A percentile compares a stretch with the other conserved stretches of the same genome.
These are phyloP conservation scores for Colletotrichum coccodes DNA, from an alignment of 2,329 filamentous ascomycete genomes.

Conservation along the genomic window DNA sequence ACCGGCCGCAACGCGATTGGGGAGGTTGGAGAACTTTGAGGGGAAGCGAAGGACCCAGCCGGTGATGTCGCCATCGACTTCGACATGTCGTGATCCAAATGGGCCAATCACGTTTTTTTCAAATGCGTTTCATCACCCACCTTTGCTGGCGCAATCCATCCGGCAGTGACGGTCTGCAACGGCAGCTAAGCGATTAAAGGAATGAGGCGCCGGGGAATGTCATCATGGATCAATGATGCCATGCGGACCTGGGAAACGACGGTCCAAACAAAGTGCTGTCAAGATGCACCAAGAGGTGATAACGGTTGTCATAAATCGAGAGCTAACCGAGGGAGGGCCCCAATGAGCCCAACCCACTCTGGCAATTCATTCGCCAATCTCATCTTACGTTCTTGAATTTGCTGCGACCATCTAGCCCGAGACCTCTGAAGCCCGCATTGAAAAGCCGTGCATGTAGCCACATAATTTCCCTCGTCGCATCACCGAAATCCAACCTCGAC, in stretches of 20 bases:
- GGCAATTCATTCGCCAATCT: conserved; percentile 19
- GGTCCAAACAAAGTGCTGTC: background rate
- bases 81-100: conserved; percentile 25
- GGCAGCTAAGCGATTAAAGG: conserved; percentile 16
- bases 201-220: conserved; percentile 15
- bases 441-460: conserved; percentile 20
- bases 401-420: background rate
- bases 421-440: conserved; percentile 5
- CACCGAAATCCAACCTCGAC: background rate
- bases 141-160: background rate
- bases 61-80: conserved; percentile 28
- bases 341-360: background rate
- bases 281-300: background rate
- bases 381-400: background rate
- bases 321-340: background rate
- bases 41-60: background rate
- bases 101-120: background rate
- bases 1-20: background rate
- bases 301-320: background rate
- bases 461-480: conserved; percentile 1
- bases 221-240: conserved; percentile 32
- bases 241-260: conserved; percentile 10
- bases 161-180: conserved; percentile 3
- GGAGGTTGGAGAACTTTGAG: background rate
- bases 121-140: conserved; percentile 1